Percentiles rank a stretch among this genome's conserved stretches.
These are phyloP conservation scores for Aspergillus fischeri DNA, from an alignment of 2,329 filamentous ascomycete species.

Conservation along the genomic window DNA sequence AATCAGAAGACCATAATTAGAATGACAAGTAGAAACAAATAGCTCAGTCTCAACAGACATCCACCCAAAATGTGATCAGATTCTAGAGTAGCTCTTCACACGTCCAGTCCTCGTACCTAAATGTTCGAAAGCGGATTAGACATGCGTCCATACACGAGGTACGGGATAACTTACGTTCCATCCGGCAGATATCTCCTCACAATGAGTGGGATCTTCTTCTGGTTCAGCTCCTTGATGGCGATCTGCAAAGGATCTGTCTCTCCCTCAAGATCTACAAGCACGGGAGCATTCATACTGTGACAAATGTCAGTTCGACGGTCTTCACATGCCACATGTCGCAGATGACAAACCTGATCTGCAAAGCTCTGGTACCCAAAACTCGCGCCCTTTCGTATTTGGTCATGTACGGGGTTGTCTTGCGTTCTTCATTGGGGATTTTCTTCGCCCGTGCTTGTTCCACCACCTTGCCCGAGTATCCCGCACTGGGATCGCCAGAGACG, in stretches of 20 bases:
- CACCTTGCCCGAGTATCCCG: slow-evolving; percentile 48
- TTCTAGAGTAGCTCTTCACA: slow-evolving; percentile 80
- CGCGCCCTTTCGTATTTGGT: slow-evolving; percentile 97
- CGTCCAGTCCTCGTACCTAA: slow-evolving; percentile 98
- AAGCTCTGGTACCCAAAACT: slow-evolving; percentile 84
- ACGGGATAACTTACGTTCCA: slow-evolving; percentile 66
- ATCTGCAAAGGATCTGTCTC: slow-evolving; percentile 98
- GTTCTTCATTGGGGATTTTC: slow-evolving; percentile 83
- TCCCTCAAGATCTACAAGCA: slow-evolving; percentile 92
- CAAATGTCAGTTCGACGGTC: neutral
- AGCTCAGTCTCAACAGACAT: slow-evolving; percentile 17
- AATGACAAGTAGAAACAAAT: slow-evolving; percentile 15
- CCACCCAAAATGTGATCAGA: slow-evolving; percentile 5
- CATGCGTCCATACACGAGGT: neutral
- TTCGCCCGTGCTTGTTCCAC: slow-evolving; percentile 64
- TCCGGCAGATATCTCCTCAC: slow-evolving; percentile 94
- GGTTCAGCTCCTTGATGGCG: slow-evolving; percentile 91
- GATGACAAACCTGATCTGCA: slow-evolving; percentile 81
- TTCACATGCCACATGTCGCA: neutral
- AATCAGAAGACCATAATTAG: neutral
- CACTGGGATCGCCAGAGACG: slow-evolving; percentile 50
- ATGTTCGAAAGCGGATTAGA: slow-evolving; percentile 7
- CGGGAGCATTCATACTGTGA: slow-evolving; percentile 88
- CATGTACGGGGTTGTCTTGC: slow-evolving; percentile 96
- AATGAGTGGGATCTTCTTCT: slow-evolving; percentile 98